Evolutionary conservation across 495 filamentous ascomycete species (phyloP).

Genomic region (Tuber calosporum): DNA sequence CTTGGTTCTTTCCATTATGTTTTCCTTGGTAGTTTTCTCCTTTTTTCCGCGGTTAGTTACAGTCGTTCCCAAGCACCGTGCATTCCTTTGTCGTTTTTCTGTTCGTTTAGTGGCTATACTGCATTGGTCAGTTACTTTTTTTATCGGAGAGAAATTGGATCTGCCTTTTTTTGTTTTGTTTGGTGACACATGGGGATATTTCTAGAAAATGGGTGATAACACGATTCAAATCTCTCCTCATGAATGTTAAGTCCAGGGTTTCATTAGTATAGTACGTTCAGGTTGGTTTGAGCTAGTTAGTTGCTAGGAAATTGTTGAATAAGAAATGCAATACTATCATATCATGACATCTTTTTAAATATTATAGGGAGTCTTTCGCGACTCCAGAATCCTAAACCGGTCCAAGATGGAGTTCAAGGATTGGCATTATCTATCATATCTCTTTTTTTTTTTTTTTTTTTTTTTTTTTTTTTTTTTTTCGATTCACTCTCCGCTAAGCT

Average conservation of each 20-base stretch:
- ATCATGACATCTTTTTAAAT: neutral
- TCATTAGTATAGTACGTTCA: neutral
- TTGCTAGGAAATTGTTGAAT: neutral
- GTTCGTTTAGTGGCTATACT: conserved; percentile 25
- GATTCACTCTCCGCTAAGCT: neutral
- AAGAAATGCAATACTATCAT: neutral
- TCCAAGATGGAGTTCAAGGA: neutral
- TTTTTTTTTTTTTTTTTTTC: neutral
- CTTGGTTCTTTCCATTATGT: conserved; percentile 23
- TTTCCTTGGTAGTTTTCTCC: conserved; percentile 20
- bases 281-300: neutral
- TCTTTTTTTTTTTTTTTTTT: neutral
- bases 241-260: neutral
- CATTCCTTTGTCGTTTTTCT: conserved; percentile 2
- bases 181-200: neutral
- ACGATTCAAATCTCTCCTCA: conserved; percentile 4
- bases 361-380: neutral
- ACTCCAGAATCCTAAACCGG: neutral
- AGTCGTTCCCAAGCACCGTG: conserved; percentile 13
- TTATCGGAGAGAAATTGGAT: conserved; percentile 8
- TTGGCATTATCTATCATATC: neutral
- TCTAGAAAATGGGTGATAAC: conserved; percentile 5
- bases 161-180: neutral
- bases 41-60: conserved; percentile 13
- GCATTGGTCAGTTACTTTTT: conserved; percentile 8